Evolutionary conservation across 176 grass and related monocot species (phyloP).

Genomic region (Lolium multiflorum): DNA sequence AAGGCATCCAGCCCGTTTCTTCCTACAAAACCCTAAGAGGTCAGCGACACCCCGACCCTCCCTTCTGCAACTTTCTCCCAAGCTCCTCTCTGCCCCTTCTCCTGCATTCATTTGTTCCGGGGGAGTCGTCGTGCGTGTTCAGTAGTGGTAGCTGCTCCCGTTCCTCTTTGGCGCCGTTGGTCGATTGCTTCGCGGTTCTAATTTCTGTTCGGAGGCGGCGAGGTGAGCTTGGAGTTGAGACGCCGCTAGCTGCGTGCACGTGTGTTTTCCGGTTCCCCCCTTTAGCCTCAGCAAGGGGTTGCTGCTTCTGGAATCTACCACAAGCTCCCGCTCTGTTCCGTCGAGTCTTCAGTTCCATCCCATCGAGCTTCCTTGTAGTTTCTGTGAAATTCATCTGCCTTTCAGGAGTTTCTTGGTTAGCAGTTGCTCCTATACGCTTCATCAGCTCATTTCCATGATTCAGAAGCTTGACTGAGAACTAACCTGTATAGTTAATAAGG

Average conservation of each 20-base stretch:
- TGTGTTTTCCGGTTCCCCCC: background rate
- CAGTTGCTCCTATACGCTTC: background rate
- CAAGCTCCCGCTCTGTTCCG: background rate
- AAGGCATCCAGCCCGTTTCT: background rate
- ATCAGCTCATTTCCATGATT: background rate
- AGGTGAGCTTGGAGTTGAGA: background rate
- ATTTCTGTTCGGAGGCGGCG: background rate
- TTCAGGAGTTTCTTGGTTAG: background rate
- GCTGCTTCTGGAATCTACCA: background rate
- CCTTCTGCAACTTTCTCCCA: background rate
- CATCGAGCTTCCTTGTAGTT: background rate
- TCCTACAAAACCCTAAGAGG: conserved; percentile 69
- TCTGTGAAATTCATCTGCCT: background rate
- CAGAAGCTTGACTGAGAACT: background rate
- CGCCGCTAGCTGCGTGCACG: background rate
- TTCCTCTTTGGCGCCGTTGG: background rate
- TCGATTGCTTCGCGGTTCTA: background rate
- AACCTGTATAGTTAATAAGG: background rate
- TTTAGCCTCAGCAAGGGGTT: background rate
- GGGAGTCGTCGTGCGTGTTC: background rate
- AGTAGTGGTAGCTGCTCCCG: background rate
- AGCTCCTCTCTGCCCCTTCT: conserved; percentile 4
- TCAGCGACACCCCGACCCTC: conserved; percentile 36
- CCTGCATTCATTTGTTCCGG: background rate
- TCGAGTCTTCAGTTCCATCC: background rate